A percentile compares a stretch with the other conserved stretches of the same genome.
phyloP scores from a whole-genome alignment of 768 basidiomycete species.

The Jaapia argillacea region DNA sequence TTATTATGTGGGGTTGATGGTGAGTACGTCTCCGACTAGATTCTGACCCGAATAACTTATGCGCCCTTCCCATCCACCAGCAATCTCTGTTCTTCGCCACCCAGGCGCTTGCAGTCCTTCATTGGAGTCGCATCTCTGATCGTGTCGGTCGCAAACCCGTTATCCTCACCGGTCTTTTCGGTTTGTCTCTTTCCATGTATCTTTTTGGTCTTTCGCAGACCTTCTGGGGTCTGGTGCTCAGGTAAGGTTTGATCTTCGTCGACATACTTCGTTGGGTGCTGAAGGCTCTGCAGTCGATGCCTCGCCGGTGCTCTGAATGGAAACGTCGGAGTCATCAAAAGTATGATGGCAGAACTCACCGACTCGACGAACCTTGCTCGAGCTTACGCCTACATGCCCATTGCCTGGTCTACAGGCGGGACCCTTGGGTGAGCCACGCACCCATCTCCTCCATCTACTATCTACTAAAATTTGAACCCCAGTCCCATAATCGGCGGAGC shows the following conservation, averaged over 20 bases:
- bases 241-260: constrained; percentile 40
- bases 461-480: constrained; percentile 1
- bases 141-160: constrained; percentile 68
- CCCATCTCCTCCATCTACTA: not conserved
- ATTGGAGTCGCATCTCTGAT: constrained; percentile 71
- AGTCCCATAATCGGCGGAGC: constrained; percentile 63
- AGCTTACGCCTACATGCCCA: constrained; percentile 61
- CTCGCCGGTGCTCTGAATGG: constrained; percentile 67
- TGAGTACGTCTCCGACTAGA: constrained; percentile 41
- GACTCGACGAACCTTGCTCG: constrained; percentile 59
- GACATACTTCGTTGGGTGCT: constrained; percentile 6
- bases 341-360: constrained; percentile 66
- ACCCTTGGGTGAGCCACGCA: constrained; percentile 38
- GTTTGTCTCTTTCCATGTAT: constrained; percentile 59
- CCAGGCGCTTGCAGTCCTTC: constrained; percentile 60
- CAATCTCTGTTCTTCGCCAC: constrained; percentile 73
- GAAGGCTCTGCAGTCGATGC: constrained; percentile 35
- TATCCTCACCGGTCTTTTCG: constrained; percentile 54
- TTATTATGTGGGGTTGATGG: constrained; percentile 73
- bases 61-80: constrained; percentile 44
- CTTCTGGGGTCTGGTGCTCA: constrained; percentile 54
- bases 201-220: constrained; percentile 65
- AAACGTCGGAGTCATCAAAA: constrained; percentile 64
- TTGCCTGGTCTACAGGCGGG: constrained; percentile 34
- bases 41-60: not conserved